phyloP scores from a whole-genome alignment of 805 yeast species.

The Yamadazyma sp. region DNA sequence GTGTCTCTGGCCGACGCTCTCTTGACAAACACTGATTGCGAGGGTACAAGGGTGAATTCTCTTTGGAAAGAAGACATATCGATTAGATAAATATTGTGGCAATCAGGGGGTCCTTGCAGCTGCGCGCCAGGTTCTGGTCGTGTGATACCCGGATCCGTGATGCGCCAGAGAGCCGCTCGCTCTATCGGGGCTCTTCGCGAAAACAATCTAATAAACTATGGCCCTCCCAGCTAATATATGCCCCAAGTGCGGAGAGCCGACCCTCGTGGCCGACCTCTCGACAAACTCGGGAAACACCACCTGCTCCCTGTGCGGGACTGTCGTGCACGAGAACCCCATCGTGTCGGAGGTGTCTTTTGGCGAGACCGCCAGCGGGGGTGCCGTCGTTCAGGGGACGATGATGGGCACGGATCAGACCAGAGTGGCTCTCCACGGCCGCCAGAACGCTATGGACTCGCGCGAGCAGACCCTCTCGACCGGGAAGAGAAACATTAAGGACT shows the following conservation, averaged over 20 bases:
- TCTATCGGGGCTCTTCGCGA: conserved; percentile 4
- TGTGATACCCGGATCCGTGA: no score
- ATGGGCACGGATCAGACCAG: conserved; percentile 83
- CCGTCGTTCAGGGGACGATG: conserved; percentile 92
- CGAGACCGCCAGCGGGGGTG: conserved; percentile 90
- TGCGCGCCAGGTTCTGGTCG: no score
- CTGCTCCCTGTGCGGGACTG: conserved; percentile 83
- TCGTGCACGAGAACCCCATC: conserved; percentile 87
- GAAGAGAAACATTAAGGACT: conserved; percentile 69
- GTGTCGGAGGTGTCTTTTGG: conserved; percentile 95
- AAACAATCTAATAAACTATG: conserved; percentile 3
- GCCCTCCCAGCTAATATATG: conserved; percentile 7
- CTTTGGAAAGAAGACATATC: background rate
- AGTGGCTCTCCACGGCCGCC: conserved; percentile 67
- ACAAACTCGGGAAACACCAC: conserved; percentile 65
- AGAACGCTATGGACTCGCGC: conserved; percentile 76
- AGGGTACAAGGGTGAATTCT: background rate
- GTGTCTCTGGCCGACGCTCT: conserved; percentile 35
- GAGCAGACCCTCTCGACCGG: conserved; percentile 90
- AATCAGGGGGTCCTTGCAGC: no score
- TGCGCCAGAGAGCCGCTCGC: no score
- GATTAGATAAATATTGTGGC: no score
- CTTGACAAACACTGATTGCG: conserved; percentile 12
- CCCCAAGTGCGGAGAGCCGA: conserved; percentile 10
- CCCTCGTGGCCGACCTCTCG: conserved; percentile 8